Evolutionary conservation across 2,329 filamentous ascomycete species (phyloP).

Genomic region (Tolypocladium tundrense): DNA sequence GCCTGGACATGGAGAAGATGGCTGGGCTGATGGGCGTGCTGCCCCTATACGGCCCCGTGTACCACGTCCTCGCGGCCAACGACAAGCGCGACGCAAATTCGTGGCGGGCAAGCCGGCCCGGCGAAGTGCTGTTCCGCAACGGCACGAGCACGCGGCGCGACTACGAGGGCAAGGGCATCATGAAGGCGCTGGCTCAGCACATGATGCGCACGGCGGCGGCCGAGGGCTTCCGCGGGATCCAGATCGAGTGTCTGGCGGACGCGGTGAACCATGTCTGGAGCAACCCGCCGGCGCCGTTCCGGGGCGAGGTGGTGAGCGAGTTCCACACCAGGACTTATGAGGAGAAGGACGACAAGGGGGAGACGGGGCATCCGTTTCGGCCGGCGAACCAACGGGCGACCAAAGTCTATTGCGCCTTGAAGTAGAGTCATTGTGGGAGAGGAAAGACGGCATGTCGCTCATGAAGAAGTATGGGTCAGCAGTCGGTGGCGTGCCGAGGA

Average conservation of each 20-base stretch:
- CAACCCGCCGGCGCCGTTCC: constrained; percentile 14
- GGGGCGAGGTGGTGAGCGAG: constrained; percentile 4
- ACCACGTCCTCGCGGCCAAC: background rate
- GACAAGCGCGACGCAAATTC: constrained; percentile 14
- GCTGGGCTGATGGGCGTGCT: background rate
- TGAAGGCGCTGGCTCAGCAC: constrained; percentile 11
- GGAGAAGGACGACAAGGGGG: constrained; percentile 4
- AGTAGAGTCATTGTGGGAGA: background rate
- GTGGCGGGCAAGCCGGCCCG: constrained; percentile 13
- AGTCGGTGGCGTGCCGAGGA: too few species aligned
- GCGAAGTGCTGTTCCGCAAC: constrained; percentile 15
- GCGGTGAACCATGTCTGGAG: constrained; percentile 15
- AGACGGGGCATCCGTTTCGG: constrained; percentile 2
- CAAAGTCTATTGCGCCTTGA: constrained; percentile 7
- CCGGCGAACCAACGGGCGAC: constrained; percentile 4
- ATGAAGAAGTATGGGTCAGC: background rate
- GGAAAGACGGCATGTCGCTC: too few species aligned
- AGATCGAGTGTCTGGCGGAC: constrained; percentile 13
- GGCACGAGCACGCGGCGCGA: constrained; percentile 15
- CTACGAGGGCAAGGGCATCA: constrained; percentile 15
- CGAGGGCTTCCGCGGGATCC: constrained; percentile 14
- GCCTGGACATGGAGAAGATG: constrained; percentile 7
- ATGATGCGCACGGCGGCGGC: constrained; percentile 11
- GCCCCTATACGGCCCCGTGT: background rate
- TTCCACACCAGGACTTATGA: constrained; percentile 5